A percentile compares a stretch with the other conserved stretches of the same genome.
Conservation (phyloP, 306 rosid species). For the Luffa acutangula region DNA sequence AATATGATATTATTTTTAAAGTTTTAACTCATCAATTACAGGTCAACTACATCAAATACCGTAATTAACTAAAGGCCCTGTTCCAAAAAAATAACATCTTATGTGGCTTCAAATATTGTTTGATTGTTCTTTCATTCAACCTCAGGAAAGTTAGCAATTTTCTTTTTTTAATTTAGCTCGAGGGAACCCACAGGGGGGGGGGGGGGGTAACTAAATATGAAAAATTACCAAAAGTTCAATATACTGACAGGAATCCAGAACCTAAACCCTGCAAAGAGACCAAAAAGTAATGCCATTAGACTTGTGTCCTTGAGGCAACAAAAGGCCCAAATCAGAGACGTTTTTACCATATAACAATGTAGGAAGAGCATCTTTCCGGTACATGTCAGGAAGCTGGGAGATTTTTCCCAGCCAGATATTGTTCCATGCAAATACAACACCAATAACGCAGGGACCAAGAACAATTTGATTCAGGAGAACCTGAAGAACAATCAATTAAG, state of each 20-base stretch:
- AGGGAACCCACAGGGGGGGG: neutral
- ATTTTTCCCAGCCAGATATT: slow-evolving; percentile 68
- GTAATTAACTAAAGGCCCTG: neutral
- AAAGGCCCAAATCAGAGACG: neutral
- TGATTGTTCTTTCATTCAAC: neutral
- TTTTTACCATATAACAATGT: slow-evolving; percentile 60
- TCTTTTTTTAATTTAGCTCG: neutral
- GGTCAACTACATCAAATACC: neutral
- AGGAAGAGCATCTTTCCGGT: slow-evolving; percentile 66
- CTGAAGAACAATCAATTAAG: slow-evolving; percentile 21
- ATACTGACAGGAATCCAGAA: slow-evolving; percentile 93
- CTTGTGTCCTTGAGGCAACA: slow-evolving; percentile 1
- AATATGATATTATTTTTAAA: neutral
- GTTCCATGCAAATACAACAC: slow-evolving; percentile 91
- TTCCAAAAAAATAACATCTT: neutral
- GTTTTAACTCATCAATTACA: neutral
- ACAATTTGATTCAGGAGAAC: slow-evolving; percentile 84
- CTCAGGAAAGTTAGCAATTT: neutral
- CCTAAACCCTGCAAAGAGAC: slow-evolving; percentile 56
- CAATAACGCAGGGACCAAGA: slow-evolving; percentile 86
- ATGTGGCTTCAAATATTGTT: neutral
- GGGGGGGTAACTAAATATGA: neutral
- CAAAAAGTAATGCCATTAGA: neutral
- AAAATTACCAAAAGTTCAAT: slow-evolving; percentile 63
- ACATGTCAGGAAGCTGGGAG: slow-evolving; percentile 74